Evolutionary conservation across 1,284 basidiomycete species (phyloP).

Genomic region (Butyriboletus regius): DNA sequence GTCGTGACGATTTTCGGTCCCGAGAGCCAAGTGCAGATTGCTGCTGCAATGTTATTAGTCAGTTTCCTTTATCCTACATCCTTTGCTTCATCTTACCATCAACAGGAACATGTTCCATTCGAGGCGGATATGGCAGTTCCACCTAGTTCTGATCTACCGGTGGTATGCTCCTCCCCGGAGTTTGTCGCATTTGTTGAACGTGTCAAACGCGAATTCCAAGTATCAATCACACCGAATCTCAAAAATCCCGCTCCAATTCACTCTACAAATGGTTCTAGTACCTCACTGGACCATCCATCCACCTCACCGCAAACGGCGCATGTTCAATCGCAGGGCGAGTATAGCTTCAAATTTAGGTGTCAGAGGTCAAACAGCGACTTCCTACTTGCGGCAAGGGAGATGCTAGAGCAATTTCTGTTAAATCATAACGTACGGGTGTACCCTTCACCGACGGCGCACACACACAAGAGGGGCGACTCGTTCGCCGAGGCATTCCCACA

Average conservation of each 20-base stretch:
- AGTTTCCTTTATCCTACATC: slow-evolving; percentile 23
- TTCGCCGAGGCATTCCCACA: slow-evolving; percentile 94
- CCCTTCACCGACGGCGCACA: slow-evolving; percentile 63
- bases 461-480: slow-evolving; percentile 79
- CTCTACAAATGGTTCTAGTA: slow-evolving; percentile 28
- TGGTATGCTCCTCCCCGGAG: slow-evolving; percentile 69
- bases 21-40: slow-evolving; percentile 93
- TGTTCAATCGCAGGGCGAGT: slow-evolving; percentile 57
- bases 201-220: slow-evolving; percentile 89
- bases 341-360: slow-evolving; percentile 91
- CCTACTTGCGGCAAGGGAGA: slow-evolving; percentile 80
- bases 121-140: slow-evolving; percentile 93
- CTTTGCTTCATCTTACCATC: slow-evolving; percentile 11
- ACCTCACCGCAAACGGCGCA: slow-evolving; percentile 25
- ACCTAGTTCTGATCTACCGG: slow-evolving; percentile 69
- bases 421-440: slow-evolving; percentile 76
- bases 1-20: slow-evolving; percentile 91
- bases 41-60: slow-evolving; percentile 89
- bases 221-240: slow-evolving; percentile 74
- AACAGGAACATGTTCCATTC: slow-evolving; percentile 89
- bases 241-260: slow-evolving; percentile 40
- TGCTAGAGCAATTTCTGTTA: slow-evolving; percentile 86
- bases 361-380: slow-evolving; percentile 92
- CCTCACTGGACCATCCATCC: slow-evolving; percentile 25
- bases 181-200: slow-evolving; percentile 79